Evolutionary conservation across 2,329 filamentous ascomycete species (phyloP), one percentile per base, ranked within the genome.

Genomic region (Penicillium glabrum): DNA sequence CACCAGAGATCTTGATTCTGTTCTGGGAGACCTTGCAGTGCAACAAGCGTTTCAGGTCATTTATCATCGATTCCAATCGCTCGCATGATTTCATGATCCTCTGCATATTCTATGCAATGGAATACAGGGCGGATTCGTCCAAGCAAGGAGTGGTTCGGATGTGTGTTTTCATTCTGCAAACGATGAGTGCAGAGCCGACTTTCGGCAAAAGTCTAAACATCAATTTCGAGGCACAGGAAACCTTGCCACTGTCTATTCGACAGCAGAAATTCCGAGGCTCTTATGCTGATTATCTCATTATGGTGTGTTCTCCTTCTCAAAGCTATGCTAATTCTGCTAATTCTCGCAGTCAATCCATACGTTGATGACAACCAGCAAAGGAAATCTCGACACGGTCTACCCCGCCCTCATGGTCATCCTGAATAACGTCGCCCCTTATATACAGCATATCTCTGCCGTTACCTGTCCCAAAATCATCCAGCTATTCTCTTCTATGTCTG

Each of bases 11-110:
- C 79, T 87, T 98, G 54, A 95, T 97, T 84, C 82, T 99, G 2
- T 97, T 98, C 71, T 99, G 95, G 95, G 95, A 99, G 78, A 86
- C 91, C 37, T 86, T 95, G 5, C 95, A 99, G 75, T 97, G 93
- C 82, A 99, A 99, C 77, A 98, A 96, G 77, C 85, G 93, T 57
- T 99, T 99, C 77, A 85, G 95, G 31, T 91, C 92, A 1, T 99
- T 97, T 75, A 95, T 99, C 68, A 93, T 98, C 61, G 95, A 99
- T 67, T 98, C 95, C 0, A 91, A 95, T 69, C 83, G 93, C 53
- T 91, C 90, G 0, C 91, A 97, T 68, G 95, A 99, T 72, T 97
- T 98, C 74, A 83, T 97, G 51, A 86, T 98, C 13, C 80, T 98
- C 21, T 87, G 96, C 41, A 79, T 98, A 3, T 99, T 96, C 76